phyloP scores from a whole-genome alignment of 805 yeast species.

The Saccharomycopsis capsularis region DNA sequence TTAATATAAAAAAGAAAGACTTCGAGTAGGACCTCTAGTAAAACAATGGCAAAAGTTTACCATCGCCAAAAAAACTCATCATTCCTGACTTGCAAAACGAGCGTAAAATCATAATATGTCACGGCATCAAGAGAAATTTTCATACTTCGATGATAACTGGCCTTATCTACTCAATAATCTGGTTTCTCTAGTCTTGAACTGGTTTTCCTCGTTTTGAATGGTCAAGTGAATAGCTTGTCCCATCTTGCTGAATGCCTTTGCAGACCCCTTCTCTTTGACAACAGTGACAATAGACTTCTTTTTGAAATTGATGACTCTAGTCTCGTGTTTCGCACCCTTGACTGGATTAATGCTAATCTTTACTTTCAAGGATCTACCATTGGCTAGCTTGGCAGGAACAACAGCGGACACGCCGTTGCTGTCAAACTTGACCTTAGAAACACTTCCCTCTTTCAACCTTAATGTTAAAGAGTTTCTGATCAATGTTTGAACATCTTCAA shows the following conservation, averaged over 20 bases:
- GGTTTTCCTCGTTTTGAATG: conserved; percentile 37
- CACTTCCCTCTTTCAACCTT: conserved; percentile 45
- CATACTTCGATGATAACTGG: no score
- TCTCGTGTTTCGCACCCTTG: conserved; percentile 4
- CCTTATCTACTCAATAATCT: background rate
- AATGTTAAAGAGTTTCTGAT: conserved; percentile 36
- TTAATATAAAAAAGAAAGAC: no score
- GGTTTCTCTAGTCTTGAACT: conserved; percentile 16
- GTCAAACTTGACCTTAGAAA: conserved; percentile 35
- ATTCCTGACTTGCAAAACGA: no score
- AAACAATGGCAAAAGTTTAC: no score
- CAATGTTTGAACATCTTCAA: conserved; percentile 24
- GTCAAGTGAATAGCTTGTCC: conserved; percentile 37
- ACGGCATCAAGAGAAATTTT: no score
- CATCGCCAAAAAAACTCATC: no score
- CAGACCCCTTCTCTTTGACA: conserved; percentile 39
- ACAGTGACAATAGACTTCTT: conserved; percentile 37
- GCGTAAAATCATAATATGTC: no score
- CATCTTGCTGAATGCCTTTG: conserved; percentile 39
- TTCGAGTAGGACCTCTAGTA: no score
- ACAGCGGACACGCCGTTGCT: conserved; percentile 41
- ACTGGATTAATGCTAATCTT: conserved; percentile 33
- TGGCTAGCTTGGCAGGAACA: conserved; percentile 40
- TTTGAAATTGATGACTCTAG: conserved; percentile 26
- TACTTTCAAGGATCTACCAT: conserved; percentile 41